Evolutionary conservation across 306 rosid genomes (phyloP).

Genomic region (Dalbergia cochinchinensis): DNA sequence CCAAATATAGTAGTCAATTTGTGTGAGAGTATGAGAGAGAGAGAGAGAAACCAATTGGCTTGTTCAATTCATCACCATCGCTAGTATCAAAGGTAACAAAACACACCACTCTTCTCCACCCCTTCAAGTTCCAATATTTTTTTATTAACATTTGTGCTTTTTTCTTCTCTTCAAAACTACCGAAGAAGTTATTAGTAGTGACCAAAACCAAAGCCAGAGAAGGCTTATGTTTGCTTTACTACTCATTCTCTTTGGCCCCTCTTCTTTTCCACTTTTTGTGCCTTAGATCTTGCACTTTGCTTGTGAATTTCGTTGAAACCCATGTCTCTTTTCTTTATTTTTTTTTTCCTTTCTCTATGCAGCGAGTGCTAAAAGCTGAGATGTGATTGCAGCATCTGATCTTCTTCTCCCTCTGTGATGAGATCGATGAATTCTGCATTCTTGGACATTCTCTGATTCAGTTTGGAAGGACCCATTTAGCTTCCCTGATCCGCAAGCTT

Average conservation of each 20-base stretch:
- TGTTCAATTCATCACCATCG: slow-evolving; percentile 51
- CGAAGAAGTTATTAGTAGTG: slow-evolving; percentile 41
- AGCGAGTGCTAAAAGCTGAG: slow-evolving; percentile 41
- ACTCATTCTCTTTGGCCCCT: slow-evolving; percentile 38
- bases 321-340: not conserved
- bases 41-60: slow-evolving; percentile 54
- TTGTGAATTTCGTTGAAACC: slow-evolving; percentile 41
- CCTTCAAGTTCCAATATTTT: slow-evolving; percentile 39
- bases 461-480: slow-evolving; percentile 20
- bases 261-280: slow-evolving; percentile 40
- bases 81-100: slow-evolving; percentile 57
- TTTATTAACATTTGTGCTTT: slow-evolving; percentile 2
- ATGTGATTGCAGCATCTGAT: slow-evolving; percentile 56
- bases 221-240: slow-evolving; percentile 43
- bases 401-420: slow-evolving; percentile 46
- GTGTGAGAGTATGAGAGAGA: slow-evolving; percentile 50
- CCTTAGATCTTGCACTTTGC: slow-evolving; percentile 71
- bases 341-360: slow-evolving; percentile 13
- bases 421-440: slow-evolving; percentile 58
- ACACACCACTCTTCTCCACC: slow-evolving; percentile 13
- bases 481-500: slow-evolving; percentile 9
- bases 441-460: slow-evolving; percentile 50
- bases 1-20: slow-evolving; percentile 71
- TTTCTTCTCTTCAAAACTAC: slow-evolving; percentile 46
- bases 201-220: slow-evolving; percentile 6